Evolutionary conservation across 768 basidiomycete species (phyloP).

Genomic region (Suillus weaverae): DNA sequence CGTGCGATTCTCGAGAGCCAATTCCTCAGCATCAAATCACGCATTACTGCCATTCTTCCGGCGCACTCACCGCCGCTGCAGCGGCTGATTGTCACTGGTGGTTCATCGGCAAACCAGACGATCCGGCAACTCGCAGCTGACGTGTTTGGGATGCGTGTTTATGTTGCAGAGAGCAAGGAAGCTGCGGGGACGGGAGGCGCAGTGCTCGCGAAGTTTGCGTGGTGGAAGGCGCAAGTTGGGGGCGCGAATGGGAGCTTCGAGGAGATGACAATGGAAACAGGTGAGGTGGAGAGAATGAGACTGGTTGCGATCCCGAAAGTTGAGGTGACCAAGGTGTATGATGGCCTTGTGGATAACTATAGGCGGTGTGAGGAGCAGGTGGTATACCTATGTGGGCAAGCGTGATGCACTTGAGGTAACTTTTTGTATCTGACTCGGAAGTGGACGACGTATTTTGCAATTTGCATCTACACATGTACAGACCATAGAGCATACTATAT

Average conservation of each 20-base stretch:
- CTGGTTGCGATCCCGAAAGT: slow-evolving; percentile 60
- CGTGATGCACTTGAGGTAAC: not conserved
- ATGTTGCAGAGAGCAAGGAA: slow-evolving; percentile 65
- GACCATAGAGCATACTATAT: not conserved
- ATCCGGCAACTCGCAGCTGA: slow-evolving; percentile 78
- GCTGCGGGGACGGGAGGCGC: slow-evolving; percentile 75
- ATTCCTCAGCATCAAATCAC: slow-evolving; percentile 75
- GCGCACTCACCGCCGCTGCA: slow-evolving; percentile 49
- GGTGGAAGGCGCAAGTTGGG: slow-evolving; percentile 54
- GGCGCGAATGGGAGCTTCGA: slow-evolving; percentile 52
- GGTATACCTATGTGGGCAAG: slow-evolving; percentile 25
- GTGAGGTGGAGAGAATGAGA: slow-evolving; percentile 50
- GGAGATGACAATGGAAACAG: slow-evolving; percentile 50
- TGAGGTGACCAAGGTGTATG: slow-evolving; percentile 50
- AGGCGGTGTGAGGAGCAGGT: slow-evolving; percentile 56
- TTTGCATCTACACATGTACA: not conserved
- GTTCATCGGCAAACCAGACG: slow-evolving; percentile 69
- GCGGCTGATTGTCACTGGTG: slow-evolving; percentile 76
- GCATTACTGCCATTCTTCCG: slow-evolving; percentile 68
- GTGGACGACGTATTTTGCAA: not conserved
- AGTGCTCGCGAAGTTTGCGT: slow-evolving; percentile 67
- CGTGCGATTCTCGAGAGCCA: slow-evolving; percentile 84
- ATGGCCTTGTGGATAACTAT: slow-evolving; percentile 52
- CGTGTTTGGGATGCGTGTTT: slow-evolving; percentile 76
- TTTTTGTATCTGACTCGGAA: not conserved